A percentile compares a stretch with the other conserved stretches of the same genome.
Conservation (phyloP, 2,329 filamentous ascomycete genomes). For the Phialophora expanda region DNA sequence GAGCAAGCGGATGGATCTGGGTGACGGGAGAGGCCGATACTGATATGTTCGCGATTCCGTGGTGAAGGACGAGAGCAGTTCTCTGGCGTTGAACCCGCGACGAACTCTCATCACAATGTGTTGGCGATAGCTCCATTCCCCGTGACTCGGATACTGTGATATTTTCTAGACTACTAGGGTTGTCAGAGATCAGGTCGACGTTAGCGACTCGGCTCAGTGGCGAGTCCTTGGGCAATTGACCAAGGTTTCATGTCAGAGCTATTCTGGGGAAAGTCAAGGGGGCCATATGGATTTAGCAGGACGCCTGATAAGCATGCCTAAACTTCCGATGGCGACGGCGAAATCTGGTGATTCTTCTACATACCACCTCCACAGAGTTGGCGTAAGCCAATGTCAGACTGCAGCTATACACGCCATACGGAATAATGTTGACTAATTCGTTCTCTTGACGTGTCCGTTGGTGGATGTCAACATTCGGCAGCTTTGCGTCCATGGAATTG, state of each 20-base stretch:
- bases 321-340: background rate
- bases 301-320: background rate
- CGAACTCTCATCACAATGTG: slow-evolving; percentile 14
- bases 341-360: background rate
- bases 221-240: no score
- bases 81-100: slow-evolving; percentile 18
- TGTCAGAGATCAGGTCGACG: background rate
- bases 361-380: background rate
- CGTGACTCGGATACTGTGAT: background rate
- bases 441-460: background rate
- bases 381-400: background rate
- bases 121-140: slow-evolving; percentile 3
- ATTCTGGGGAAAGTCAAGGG: background rate
- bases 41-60: slow-evolving; percentile 16
- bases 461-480: background rate
- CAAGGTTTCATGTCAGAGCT: background rate
- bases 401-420: background rate
- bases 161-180: background rate
- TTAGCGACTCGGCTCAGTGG: background rate
- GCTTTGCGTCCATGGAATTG: background rate
- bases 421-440: background rate
- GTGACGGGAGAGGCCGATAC: slow-evolving; percentile 15
- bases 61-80: slow-evolving; percentile 18
- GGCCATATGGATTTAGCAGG: background rate
- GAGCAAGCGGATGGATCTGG: slow-evolving; percentile 19